A percentile compares a stretch with the other conserved stretches of the same genome.
These are phyloP conservation scores for Rhizophagus sp. DNA, from an alignment of 192 early-diverging fungal species.

Conservation along the genomic window DNA sequence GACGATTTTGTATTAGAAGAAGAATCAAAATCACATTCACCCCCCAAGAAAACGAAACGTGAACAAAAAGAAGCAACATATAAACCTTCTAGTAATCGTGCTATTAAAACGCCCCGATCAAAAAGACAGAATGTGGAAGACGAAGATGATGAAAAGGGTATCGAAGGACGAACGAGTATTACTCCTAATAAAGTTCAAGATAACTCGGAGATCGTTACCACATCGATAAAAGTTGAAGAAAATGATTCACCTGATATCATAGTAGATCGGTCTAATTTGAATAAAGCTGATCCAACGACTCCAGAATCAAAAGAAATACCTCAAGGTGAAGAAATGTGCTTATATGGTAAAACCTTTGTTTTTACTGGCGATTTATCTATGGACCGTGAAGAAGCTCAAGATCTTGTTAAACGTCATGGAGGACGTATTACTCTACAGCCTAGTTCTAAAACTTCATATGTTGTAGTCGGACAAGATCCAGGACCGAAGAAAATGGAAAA, in stretches of 20 bases:
- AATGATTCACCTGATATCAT: not conserved
- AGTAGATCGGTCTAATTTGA: not conserved
- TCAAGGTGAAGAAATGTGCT: conserved; percentile 70
- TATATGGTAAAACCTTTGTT: conserved; percentile 85
- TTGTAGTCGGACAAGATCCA: conserved; percentile 85
- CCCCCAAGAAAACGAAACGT: not conserved
- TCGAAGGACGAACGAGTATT: no score
- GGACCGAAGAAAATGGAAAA: conserved; percentile 85
- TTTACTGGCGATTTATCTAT: conserved; percentile 90
- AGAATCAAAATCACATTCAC: not conserved
- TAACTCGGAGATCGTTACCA: not conserved
- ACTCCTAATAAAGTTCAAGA: no score
- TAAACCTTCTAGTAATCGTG: not conserved
- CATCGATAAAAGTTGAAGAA: not conserved
- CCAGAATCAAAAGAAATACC: conserved; percentile 73
- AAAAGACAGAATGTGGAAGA: not conserved
- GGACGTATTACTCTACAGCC: conserved; percentile 76
- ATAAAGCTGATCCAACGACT: conserved; percentile 53
- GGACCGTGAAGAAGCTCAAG: conserved; percentile 71
- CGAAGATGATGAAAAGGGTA: not conserved
- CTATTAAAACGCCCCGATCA: not conserved
- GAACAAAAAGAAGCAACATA: not conserved
- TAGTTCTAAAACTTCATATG: conserved; percentile 81
- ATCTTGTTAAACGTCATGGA: conserved; percentile 87
- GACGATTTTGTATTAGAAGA: not conserved